Base-by-base conservation (phyloP, 768 basidiomycete species). In the Collybia mongolica region DNA sequence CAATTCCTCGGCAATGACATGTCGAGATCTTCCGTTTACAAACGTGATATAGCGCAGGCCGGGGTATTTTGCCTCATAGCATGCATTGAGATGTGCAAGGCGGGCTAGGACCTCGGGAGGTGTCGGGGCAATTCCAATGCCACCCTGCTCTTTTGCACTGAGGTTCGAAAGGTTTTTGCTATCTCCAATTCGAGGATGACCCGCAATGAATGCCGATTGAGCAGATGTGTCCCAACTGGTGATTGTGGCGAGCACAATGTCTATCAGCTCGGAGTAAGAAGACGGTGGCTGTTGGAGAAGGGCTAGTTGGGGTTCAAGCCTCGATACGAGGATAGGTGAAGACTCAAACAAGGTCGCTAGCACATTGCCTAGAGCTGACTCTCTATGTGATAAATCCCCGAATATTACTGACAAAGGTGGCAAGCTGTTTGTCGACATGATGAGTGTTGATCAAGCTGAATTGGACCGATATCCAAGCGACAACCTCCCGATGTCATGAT, bases 141-240 rank as follows among this genome's bases (percentile, higher is more conserved):
- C 76, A 11, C 82, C 84, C 65, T 96, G 94, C 68, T 97, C 94
- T 43, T 77, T 82, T 22, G 83, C 82, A 65, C 90, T 93, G 41
- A 93, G 73, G 39, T 66, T 77, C 0, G 88, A 90, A 11, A 95
- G 74, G 37, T 84, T 84, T 60, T 80, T 83, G 52, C 75, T 81
- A 67, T 91, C 91, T 35, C 94, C 94, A 40, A 96, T 96, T 52
- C 92, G 81, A 29, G 94, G 94, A 71, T 96, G 94, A 2, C 85
- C 93, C 5, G 76, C 80, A 53, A 96, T 76, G 61, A 97, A 93
- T 52, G 69, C 65, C 0, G 83, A 82, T 57, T 76, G 80, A 6
- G 72, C 70, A 17, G 64, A 60, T 37, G 65, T 46, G 44, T 76
- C 69, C 88, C 86, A 89, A 32, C 61, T 65, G n/a, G 59, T 56